These are phyloP conservation scores for Ophiostoma novo-ulmi DNA, from an alignment of 2,329 filamentous ascomycete species.

Conservation along the genomic window DNA sequence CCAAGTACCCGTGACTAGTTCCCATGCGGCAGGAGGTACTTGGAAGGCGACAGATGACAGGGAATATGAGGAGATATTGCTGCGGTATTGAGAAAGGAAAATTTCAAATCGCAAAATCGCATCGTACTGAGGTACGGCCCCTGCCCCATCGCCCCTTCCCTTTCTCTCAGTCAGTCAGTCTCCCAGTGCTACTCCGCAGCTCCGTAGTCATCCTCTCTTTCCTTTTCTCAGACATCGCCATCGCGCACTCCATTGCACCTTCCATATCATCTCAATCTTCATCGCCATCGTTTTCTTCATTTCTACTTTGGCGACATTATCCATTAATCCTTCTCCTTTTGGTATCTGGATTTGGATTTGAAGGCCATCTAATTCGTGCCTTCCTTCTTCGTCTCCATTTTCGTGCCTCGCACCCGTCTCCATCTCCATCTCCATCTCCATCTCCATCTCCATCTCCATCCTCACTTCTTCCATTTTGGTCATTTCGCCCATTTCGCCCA, in stretches of 20 bases:
- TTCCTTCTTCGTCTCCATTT: neutral
- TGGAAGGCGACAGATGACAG: neutral
- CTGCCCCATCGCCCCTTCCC: constrained; percentile 18
- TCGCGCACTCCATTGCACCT: constrained; percentile 13
- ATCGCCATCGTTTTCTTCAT: neutral
- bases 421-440: neutral
- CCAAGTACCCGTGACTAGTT: constrained; percentile 13
- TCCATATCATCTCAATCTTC: neutral
- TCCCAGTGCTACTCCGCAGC: neutral
- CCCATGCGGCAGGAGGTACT: constrained; percentile 14
- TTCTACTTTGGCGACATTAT: neutral
- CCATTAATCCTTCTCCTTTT: neutral
- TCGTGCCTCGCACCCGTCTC: neutral
- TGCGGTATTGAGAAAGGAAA: neutral
- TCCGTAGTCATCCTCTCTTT: neutral
- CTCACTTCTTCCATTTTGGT: constrained; percentile 14
- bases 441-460: neutral
- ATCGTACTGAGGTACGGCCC: constrained; percentile 14
- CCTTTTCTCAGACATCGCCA: neutral
- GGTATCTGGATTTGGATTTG: neutral
- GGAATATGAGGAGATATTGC: neutral
- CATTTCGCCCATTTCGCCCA: neutral
- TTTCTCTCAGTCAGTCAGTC: neutral
- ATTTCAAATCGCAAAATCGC: constrained; percentile 20
- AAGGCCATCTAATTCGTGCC: neutral